These are phyloP conservation scores for Trypanosoma vivax DNA, from an alignment of 208 protist genomes.

Conservation along the genomic window DNA sequence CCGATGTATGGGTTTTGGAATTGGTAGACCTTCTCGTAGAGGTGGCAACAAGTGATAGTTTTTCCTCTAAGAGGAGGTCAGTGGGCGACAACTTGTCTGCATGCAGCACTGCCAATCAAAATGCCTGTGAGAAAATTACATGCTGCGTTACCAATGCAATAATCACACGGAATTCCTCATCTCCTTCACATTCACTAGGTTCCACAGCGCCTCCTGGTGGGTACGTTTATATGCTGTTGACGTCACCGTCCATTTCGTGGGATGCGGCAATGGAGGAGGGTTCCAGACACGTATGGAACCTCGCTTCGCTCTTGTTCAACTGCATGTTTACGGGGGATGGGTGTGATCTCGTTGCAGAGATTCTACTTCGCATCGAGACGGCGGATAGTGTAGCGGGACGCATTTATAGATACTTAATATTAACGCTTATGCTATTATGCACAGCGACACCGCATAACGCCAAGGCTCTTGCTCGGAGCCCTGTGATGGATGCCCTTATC, in stretches of 20 bases:
- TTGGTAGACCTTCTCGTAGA: slow-evolving; percentile 66
- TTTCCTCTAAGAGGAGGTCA: slow-evolving; percentile 41
- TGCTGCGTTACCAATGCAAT: background rate
- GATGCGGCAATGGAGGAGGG: slow-evolving; percentile 50
- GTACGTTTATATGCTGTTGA: too few relatives aligned
- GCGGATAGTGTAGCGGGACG: slow-evolving; percentile 34
- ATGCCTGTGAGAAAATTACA: slow-evolving; percentile 1
- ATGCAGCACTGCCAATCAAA: too few relatives aligned
- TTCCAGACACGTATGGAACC: slow-evolving; percentile 37
- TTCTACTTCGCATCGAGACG: slow-evolving; percentile 50
- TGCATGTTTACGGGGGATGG: slow-evolving; percentile 38
- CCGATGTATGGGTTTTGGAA: slow-evolving; percentile 51
- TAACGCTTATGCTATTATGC: slow-evolving; percentile 60
- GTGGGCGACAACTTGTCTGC: too few relatives aligned
- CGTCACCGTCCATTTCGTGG: slow-evolving; percentile 58
- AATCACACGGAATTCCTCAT: background rate
- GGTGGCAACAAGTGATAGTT: slow-evolving; percentile 58
- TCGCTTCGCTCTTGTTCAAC: slow-evolving; percentile 50
- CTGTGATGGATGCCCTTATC: slow-evolving; percentile 50
- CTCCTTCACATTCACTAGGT: slow-evolving; percentile 5
- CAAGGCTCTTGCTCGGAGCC: slow-evolving; percentile 29
- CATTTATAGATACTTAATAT: slow-evolving; percentile 61
- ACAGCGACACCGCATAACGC: slow-evolving; percentile 62
- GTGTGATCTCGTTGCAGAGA: slow-evolving; percentile 33
- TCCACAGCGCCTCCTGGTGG: slow-evolving; percentile 3